Base-by-base conservation (phyloP, 768 basidiomycete species). In the Clitopilus passeckerianus region DNA sequence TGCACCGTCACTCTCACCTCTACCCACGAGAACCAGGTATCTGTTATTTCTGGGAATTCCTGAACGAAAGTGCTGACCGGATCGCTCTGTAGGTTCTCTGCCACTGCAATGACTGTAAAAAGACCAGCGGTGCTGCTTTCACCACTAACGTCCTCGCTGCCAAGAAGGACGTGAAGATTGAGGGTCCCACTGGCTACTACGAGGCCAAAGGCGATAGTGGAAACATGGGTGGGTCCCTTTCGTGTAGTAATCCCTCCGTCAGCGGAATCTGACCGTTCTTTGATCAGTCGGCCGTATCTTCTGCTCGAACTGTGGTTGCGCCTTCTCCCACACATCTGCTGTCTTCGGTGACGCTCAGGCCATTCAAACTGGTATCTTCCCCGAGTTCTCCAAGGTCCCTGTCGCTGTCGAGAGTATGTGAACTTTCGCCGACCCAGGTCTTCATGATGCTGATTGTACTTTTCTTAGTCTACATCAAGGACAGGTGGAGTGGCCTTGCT, bases 291-390 rank as follows among this genome's bases (percentile, higher is more conserved):
- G 72, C 20, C 74, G 74, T 34, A 64, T 74, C n/a, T 76, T 75
- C 66, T 76, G 75, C 57, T 57, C 67, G 59, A 72, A 66, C 60
- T 76, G 75, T 54, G 75, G 75, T 18, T 71, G 70, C 53, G 72
- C 74, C 30, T 69, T 76, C 23, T 68, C 70, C n/a, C 75, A 76
- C 54, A 69, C 65, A 56, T 71, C 70, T 16, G 64, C 59, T 33
- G 67, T 66, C 6, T 75, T 75, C 34, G 74, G 73, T 37, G 73
- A 75, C 16, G 57, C 62, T 4, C 72, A 72, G 53, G 75, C 74
- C 14, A 69, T 76, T 33, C 75, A 74, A 64, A 74, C 75, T 1
- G 75, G 75, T 12, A 75, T 74, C 63, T 74, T 76, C 59, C 44
- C 53, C 16, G 68, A 67, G 34, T 74, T 73, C 41, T 67, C 67